These are phyloP conservation scores for Endoconidiophora polonica DNA, from an alignment of 2,329 filamentous ascomycete species.

Conservation along the genomic window DNA sequence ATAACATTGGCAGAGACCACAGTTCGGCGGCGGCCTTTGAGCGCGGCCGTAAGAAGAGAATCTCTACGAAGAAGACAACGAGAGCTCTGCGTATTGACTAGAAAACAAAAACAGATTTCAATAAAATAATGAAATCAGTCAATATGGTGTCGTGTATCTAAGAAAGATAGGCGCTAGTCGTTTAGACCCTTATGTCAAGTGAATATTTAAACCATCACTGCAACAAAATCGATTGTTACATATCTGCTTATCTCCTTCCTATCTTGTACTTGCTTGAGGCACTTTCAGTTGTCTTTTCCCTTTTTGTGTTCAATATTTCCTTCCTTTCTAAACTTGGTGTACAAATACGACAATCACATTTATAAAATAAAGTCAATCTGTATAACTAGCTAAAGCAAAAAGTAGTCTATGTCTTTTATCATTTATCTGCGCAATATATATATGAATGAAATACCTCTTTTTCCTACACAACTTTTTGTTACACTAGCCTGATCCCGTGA, in stretches of 20 bases:
- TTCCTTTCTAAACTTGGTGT: conserved; percentile 9
- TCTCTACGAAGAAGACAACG: conserved; percentile 50
- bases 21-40: conserved; percentile 52
- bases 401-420: neutral
- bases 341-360: conserved; percentile 8
- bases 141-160: too few relatives aligned
- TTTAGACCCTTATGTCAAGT: neutral
- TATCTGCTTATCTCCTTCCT: too few relatives aligned
- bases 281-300: neutral
- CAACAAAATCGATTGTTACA: too few relatives aligned
- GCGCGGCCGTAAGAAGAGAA: conserved; percentile 70
- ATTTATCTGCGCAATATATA: neutral
- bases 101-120: conserved; percentile 12
- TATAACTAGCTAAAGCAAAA: neutral
- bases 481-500: conserved; percentile 2
- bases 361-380: too few relatives aligned
- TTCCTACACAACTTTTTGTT: neutral
- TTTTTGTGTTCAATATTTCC: conserved; percentile 1
- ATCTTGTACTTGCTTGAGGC: neutral
- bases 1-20: conserved; percentile 88
- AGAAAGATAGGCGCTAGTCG: neutral
- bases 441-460: too few relatives aligned
- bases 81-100: conserved; percentile 58
- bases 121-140: neutral
- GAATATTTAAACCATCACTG: neutral